A percentile compares a stretch with the other conserved stretches of the same genome.
Conservation (phyloP, 768 basidiomycete genomes). For the Auricularia heimuer region DNA sequence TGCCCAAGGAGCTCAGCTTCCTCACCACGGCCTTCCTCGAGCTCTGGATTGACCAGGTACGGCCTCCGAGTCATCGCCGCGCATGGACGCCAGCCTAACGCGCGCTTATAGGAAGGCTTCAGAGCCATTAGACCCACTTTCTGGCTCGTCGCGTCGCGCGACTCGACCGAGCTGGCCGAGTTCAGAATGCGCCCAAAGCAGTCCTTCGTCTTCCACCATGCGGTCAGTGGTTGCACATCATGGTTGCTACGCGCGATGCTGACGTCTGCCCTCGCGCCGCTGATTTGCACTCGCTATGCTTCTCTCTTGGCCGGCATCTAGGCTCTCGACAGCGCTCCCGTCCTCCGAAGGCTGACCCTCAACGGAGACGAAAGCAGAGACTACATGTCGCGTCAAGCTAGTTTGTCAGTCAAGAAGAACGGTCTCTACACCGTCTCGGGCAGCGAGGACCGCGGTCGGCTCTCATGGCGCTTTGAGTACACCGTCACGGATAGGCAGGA, state of each 20-base stretch:
- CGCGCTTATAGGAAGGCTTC: constrained; percentile 48
- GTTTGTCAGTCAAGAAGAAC: constrained; percentile 53
- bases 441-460: constrained; percentile 40
- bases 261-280: not conserved
- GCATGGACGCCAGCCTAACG: not conserved
- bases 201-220: constrained; percentile 61
- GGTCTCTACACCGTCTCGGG: constrained; percentile 72
- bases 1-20: constrained; percentile 39
- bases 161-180: constrained; percentile 33
- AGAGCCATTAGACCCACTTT: constrained; percentile 52
- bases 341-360: constrained; percentile 59
- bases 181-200: constrained; percentile 55
- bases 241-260: not conserved
- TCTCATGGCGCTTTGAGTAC: constrained; percentile 76
- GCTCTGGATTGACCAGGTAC: constrained; percentile 62
- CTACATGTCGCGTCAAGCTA: constrained; percentile 67
- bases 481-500: constrained; percentile 51
- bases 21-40: constrained; percentile 45
- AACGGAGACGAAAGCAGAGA: constrained; percentile 61
- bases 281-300: no score
- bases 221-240: constrained; percentile 36
- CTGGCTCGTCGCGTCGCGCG: constrained; percentile 37
- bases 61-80: not conserved
- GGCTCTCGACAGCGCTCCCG: constrained; percentile 37
- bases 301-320: constrained; percentile 3